These are phyloP conservation scores for Meripilus lineatus DNA, from an alignment of 1,284 basidiomycete genomes.

Conservation along the genomic window DNA sequence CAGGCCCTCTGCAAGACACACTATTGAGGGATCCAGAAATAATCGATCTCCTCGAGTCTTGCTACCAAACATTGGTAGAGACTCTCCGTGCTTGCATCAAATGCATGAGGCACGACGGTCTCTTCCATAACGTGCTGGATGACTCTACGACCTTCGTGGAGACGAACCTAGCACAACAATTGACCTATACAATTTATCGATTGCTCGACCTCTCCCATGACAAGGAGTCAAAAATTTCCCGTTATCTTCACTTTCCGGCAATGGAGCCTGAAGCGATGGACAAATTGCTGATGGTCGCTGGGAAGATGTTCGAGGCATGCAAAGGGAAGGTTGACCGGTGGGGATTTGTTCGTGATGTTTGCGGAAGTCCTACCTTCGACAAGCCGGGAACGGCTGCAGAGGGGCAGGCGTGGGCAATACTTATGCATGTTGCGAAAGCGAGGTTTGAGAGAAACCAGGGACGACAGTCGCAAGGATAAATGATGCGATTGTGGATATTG, in stretches of 20 bases:
- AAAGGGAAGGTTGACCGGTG: constrained; percentile 18
- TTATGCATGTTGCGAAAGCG: constrained; percentile 21
- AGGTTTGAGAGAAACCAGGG: too few species aligned
- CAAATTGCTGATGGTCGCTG: constrained; percentile 9
- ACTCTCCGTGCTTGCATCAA: constrained; percentile 16
- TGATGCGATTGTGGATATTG: too few species aligned
- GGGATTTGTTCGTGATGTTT: constrained; percentile 22
- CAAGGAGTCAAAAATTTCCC: background rate
- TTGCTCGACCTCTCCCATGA: constrained; percentile 16
- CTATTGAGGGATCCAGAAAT: constrained; percentile 5
- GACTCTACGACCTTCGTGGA: constrained; percentile 20
- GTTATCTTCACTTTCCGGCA: background rate
- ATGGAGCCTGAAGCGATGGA: too few species aligned
- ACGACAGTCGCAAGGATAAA: too few species aligned
- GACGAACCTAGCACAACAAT: constrained; percentile 21
- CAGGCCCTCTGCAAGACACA: background rate
- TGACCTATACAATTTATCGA: constrained; percentile 22
- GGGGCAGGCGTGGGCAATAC: constrained; percentile 20
- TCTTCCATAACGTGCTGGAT: constrained; percentile 23
- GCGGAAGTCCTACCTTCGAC: constrained; percentile 22
- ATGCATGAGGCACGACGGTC: constrained; percentile 16
- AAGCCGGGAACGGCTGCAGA: constrained; percentile 19
- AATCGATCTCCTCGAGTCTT: constrained; percentile 4
- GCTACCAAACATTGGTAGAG: constrained; percentile 13
- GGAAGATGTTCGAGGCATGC: constrained; percentile 15